Base-by-base conservation (phyloP, 1,284 basidiomycete genomes). In the Malassezia yamatoensis region DNA sequence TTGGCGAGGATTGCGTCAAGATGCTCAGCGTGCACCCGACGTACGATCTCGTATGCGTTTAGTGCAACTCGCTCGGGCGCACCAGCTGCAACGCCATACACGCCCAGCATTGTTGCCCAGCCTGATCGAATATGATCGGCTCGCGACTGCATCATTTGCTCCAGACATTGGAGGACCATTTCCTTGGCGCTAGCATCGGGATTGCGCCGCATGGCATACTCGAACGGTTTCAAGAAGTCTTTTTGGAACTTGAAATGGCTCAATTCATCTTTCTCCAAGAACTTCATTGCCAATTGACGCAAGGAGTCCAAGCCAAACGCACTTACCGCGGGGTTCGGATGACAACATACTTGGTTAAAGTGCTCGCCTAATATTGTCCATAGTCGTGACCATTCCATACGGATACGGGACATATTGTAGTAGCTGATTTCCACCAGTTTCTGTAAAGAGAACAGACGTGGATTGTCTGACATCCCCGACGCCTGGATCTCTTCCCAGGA, bases 401-500 rank as follows among this genome's bases (percentile, higher is more conserved):
- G 88, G 74, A 99, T 99, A 57, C 94, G 86, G 59, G 81, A 85
- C 94, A 99, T 99, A 78, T 99, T 99, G 79, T 99, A 99, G 78
- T 99, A 99, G 20, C 90, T 94, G 63, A 99, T 99, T 75, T 99
- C 94, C 45, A 99, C 94, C 43, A 99, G 80, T 78, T 98, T 99
- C 76, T 98, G 94, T 61, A 99, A 78, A 76, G 91, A 96, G 80
- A 99, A 99, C 57, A 96, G 80, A 44, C 94, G 83, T 2, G 94
- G 94, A 63, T 90, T 85, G 29, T 76, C 76, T 7, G 90, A 91
- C 39, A 90, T 78, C 20, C 91, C 90, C 0, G 91, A 96, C 1
- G 90, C 91, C 75, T 96, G 90, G 50, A 99, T 99, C 78, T 99
- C 94, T 73, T 98, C 90, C 94, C 93, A 96, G 37, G 94, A 98